Conservation (phyloP, 352 stramenopile genomes). For the Globisporangium takayamanum region DNA sequence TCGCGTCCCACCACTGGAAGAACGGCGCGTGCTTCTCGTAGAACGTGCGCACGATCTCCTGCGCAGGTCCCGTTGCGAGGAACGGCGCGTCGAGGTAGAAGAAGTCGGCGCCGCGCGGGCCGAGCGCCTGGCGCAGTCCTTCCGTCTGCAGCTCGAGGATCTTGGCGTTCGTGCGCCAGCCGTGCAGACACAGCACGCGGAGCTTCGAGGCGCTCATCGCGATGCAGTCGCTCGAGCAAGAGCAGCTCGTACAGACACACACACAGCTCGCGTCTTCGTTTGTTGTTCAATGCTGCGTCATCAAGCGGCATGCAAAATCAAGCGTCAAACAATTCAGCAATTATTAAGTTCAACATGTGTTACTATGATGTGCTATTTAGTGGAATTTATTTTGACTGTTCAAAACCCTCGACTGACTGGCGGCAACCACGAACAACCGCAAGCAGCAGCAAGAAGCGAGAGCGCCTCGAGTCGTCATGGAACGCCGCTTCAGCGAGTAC, state of each 20-base stretch:
- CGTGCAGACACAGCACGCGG: constrained; percentile 73
- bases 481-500: neutral
- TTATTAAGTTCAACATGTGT: no score
- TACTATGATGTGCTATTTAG: no score
- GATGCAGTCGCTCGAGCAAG: neutral
- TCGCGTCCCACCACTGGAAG: constrained; percentile 77
- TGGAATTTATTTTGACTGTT: no score
- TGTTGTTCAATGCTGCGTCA: no score
- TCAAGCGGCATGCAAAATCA: no score
- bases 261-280: no score
- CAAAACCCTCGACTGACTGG: no score
- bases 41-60: constrained; percentile 54
- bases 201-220: constrained; percentile 23
- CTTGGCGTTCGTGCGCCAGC: constrained; percentile 66
- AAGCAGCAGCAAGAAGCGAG: neutral
- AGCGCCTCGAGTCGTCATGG: neutral
- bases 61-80: constrained; percentile 40
- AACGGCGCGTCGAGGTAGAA: constrained; percentile 64
- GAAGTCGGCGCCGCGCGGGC: constrained; percentile 35
- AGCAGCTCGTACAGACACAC: no score
- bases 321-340: no score
- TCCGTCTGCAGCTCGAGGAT: constrained; percentile 56
- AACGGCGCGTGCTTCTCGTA: constrained; percentile 51
- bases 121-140: constrained; percentile 47
- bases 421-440: neutral